Evolutionary conservation across 176 grass and related monocot species (phyloP).

Genomic region (Carex kokanica): DNA sequence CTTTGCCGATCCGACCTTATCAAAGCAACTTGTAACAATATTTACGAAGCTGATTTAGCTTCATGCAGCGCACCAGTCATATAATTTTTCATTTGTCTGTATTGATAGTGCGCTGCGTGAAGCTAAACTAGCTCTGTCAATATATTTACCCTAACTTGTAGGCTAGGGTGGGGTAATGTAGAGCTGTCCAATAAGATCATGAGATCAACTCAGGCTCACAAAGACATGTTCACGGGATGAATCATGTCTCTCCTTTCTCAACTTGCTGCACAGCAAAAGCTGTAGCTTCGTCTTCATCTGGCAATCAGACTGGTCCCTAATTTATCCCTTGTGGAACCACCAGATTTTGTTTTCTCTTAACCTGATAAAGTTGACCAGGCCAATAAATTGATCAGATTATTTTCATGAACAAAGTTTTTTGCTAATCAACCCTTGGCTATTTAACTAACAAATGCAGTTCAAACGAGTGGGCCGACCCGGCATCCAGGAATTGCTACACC

Average conservation of each 20-base stretch:
- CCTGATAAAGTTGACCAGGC: not conserved
- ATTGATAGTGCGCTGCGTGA: no score
- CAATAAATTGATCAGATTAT: not conserved
- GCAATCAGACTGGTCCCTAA: not conserved
- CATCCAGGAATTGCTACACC: conserved; percentile 69
- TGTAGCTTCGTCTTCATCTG: not conserved
- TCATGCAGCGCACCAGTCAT: no score
- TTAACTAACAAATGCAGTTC: not conserved
- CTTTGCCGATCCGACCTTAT: not conserved
- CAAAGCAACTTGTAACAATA: not conserved
- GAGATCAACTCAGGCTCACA: not conserved
- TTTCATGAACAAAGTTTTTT: not conserved
- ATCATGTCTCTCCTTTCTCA: not conserved
- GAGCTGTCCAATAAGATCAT: not conserved
- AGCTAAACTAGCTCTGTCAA: no score
- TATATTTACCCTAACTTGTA: not conserved
- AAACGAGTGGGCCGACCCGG: conserved; percentile 55
- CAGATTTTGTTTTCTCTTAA: not conserved
- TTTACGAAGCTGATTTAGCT: no score
- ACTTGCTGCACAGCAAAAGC: not conserved
- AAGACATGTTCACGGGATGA: conserved; percentile 13
- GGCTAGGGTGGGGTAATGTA: not conserved
- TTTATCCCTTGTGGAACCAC: not conserved
- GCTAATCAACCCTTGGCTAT: not conserved
- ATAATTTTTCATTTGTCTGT: no score